Evolutionary conservation across 2,329 filamentous ascomycete genomes (phyloP), one percentile per base, ranked within the genome.

Genomic region (Cladosporium velox): DNA sequence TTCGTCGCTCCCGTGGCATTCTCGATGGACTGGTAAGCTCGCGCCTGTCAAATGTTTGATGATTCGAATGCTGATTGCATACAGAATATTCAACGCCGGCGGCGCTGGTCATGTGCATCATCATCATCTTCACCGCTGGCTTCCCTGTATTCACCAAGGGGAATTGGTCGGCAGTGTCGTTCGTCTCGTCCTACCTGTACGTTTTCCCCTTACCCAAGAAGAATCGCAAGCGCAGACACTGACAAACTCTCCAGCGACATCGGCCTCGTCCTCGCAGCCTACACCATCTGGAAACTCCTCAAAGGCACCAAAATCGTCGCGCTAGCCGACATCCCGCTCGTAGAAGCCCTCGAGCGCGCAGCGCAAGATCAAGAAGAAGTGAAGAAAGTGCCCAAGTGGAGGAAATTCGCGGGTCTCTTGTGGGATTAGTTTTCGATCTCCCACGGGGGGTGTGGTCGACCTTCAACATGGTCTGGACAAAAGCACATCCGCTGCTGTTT

Each of bases 1-100:
- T 26, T 70, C 70, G 8, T 55, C 65, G 0, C 61, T 73, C 1
- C 72, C 72, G 7, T 73, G 72, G 72, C 72, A 84, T 64, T 78
- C 77, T n/a, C 63, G 65, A 12, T 79, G 77, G 76, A 79, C 76
- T 1, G 61, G 61, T 64, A 30, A 38, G 60, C 10, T 21, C 4
- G 18, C 7, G 7, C 41, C n/a, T 18, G 7, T 10, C 8, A 24
- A 21, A n/a, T 12, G 4, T 6, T 44, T 24, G 3, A 11, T 58
- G 54, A 18, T 5, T 7, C 32, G n/a, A 12, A 28, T 49, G 18
- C 38, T 51, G 59, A 61, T 24, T 24, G 8, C 6, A 2, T 21
- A 18, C 61, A 64, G 69, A 70, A 26, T 77, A 73, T 59, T 74
- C 74, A 1, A 77, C 76, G 2, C 76, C 76, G 0, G 58, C 71